These are phyloP conservation scores for Protomyces gravidus DNA, from an alignment of 1,139 yeast species.

Conservation along the genomic window DNA sequence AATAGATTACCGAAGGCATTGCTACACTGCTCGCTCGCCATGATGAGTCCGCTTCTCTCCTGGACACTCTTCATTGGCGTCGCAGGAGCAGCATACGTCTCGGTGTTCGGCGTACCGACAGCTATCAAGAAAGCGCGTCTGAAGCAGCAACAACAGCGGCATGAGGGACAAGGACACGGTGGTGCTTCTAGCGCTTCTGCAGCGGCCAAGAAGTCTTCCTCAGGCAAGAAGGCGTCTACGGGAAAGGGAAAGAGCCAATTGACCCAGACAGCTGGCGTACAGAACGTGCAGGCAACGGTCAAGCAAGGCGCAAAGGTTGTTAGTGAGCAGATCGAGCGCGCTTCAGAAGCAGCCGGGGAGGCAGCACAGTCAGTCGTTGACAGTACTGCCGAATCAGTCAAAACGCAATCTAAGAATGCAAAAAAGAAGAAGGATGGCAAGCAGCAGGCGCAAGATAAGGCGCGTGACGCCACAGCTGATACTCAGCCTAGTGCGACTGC, in stretches of 20 bases:
- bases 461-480: background rate
- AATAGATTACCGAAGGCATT: background rate
- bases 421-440: background rate
- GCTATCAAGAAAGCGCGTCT: background rate
- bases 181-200: background rate
- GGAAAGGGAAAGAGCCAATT: background rate
- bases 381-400: background rate
- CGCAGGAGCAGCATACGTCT: slow-evolving; percentile 9
- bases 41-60: slow-evolving; percentile 17
- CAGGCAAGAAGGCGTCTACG: background rate
- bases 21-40: background rate
- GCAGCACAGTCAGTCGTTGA: background rate
- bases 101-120: slow-evolving; percentile 8
- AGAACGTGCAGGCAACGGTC: background rate
- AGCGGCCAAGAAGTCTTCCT: background rate
- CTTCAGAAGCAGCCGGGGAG: background rate
- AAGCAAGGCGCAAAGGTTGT: background rate
- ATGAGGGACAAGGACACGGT: background rate
- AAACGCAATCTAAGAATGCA: background rate
- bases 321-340: background rate
- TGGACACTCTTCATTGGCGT: slow-evolving; percentile 6
- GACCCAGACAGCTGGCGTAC: background rate
- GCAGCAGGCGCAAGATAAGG: background rate
- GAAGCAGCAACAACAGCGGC: background rate
- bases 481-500: background rate